Evolutionary conservation across 2,329 filamentous ascomycete species (phyloP).

Genomic region (Aspergillus quadrilineatus): DNA sequence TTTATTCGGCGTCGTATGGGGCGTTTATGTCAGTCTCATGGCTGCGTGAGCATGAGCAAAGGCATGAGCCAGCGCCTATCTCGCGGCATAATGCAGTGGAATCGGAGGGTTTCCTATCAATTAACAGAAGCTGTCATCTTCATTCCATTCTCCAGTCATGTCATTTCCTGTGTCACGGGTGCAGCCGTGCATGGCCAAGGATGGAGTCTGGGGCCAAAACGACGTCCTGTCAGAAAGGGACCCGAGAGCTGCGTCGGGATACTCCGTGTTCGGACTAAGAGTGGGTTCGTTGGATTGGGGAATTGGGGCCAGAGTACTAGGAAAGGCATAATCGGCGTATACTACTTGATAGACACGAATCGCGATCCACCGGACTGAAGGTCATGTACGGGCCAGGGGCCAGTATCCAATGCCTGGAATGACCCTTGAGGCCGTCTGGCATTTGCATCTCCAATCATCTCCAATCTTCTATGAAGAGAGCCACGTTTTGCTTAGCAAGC

Average conservation of each 20-base stretch:
- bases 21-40: constrained; percentile 39
- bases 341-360: background rate
- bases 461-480: background rate
- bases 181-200: background rate
- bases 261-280: background rate
- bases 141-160: background rate
- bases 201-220: background rate
- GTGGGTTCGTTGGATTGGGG: background rate
- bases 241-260: background rate
- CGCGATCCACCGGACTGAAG: background rate
- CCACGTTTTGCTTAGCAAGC: background rate
- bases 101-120: background rate
- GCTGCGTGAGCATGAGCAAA: constrained; percentile 16
- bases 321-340: background rate
- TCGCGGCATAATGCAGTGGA: background rate
- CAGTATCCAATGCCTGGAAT: background rate
- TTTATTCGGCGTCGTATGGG: constrained; percentile 41
- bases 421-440: background rate
- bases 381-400: background rate
- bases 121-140: background rate
- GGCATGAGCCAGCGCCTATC: background rate
- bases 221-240: background rate
- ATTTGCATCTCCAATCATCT: background rate
- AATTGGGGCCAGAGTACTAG: background rate
- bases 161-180: background rate